phyloP scores from a whole-genome alignment of 768 basidiomycete genomes.

The Russula sp. region DNA sequence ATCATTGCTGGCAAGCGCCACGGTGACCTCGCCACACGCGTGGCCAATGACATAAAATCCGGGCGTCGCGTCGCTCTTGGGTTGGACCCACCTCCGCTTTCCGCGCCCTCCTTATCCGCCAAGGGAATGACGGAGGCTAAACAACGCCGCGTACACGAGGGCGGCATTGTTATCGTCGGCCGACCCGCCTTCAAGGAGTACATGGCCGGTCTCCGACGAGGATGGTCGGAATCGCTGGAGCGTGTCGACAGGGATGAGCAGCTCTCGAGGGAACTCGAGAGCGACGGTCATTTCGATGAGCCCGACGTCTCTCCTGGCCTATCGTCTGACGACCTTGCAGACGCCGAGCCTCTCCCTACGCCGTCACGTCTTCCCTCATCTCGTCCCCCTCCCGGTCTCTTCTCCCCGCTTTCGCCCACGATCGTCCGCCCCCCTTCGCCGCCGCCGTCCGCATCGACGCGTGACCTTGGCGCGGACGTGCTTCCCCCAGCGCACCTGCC shows the following conservation, averaged over 20 bases:
- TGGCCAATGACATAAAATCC: slow-evolving; percentile 64
- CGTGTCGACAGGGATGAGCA: slow-evolving; percentile 64
- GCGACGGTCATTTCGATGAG: slow-evolving; percentile 77
- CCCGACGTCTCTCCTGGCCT: slow-evolving; percentile 32
- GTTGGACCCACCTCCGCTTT: slow-evolving; percentile 43
- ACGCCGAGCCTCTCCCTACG: slow-evolving; percentile 38
- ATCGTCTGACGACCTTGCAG: slow-evolving; percentile 20
- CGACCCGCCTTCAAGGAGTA: slow-evolving; percentile 93
- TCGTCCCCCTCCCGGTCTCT: slow-evolving; percentile 24
- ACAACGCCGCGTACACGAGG: slow-evolving; percentile 57
- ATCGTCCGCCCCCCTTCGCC: slow-evolving; percentile 24
- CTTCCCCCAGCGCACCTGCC: slow-evolving; percentile 53
- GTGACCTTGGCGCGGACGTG: slow-evolving; percentile 32
- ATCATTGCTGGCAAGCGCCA: slow-evolving; percentile 73
- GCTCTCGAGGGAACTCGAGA: slow-evolving; percentile 57
- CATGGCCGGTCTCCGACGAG: slow-evolving; percentile 75
- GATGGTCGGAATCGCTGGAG: slow-evolving; percentile 72
- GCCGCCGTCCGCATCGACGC: slow-evolving; percentile 19
- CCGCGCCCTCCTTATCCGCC: slow-evolving; percentile 43
- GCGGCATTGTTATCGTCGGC: slow-evolving; percentile 81
- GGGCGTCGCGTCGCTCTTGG: slow-evolving; percentile 63
- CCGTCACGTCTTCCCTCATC: slow-evolving; percentile 33
- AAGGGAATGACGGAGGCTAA: slow-evolving; percentile 45
- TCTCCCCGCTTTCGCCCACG: slow-evolving; percentile 26
- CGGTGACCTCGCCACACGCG: slow-evolving; percentile 74